phyloP scores from a whole-genome alignment of 352 stramenopile species.

The Phytophthora fragariae region DNA sequence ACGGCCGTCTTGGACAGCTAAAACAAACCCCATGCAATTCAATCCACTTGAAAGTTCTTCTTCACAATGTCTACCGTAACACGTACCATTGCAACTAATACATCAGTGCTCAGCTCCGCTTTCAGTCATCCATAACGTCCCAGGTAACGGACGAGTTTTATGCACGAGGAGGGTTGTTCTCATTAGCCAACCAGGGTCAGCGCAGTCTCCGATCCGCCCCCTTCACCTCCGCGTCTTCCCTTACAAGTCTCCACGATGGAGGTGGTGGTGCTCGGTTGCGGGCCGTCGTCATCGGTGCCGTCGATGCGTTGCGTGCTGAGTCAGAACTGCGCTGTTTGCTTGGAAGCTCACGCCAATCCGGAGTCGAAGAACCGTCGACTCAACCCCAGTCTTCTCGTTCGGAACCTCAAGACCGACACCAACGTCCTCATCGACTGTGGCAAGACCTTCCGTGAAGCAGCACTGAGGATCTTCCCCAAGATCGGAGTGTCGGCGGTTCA shows the following conservation, averaged over 20 bases:
- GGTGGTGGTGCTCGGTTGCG: slow-evolving; percentile 82
- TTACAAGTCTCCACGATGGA: slow-evolving; percentile 51
- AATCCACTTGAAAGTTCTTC: not conserved
- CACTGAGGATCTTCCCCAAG: slow-evolving; percentile 70
- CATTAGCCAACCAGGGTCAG: slow-evolving; percentile 10
- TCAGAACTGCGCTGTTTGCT: slow-evolving; percentile 63
- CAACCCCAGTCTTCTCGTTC: slow-evolving; percentile 84
- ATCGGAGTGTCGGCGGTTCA: slow-evolving; percentile 66
- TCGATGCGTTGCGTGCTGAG: slow-evolving; percentile 78
- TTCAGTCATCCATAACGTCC: not conserved
- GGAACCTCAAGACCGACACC: slow-evolving; percentile 41
- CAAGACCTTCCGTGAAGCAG: slow-evolving; percentile 89
- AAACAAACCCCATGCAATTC: not conserved
- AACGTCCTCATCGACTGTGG: slow-evolving; percentile 90
- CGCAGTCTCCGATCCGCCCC: not conserved
- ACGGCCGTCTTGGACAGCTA: too few relatives aligned
- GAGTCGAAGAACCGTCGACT: slow-evolving; percentile 80
- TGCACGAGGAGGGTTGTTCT: slow-evolving; percentile 19
- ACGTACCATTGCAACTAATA: too few relatives aligned
- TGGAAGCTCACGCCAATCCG: slow-evolving; percentile 70
- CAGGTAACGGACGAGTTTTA: slow-evolving; percentile 35
- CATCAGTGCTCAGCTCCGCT: too few relatives aligned
- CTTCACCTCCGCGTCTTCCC: not conserved
- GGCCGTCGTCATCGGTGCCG: slow-evolving; percentile 85
- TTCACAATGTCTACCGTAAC: too few relatives aligned